Evolutionary conservation across 2,329 filamentous ascomycete species (phyloP).

Genomic region (Aspergillus spinulosporus): DNA sequence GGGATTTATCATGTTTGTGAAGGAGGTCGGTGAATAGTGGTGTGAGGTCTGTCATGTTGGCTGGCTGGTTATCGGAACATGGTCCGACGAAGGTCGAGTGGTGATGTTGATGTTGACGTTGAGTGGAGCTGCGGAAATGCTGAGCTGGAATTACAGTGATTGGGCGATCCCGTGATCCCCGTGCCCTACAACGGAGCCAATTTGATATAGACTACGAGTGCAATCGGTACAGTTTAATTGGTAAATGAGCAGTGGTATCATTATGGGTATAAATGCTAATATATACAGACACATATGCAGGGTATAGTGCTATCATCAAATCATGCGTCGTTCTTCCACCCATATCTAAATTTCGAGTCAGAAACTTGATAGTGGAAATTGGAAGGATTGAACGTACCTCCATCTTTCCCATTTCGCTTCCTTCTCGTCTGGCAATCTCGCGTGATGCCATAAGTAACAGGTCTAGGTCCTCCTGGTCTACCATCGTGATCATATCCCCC

Average conservation of each 20-base stretch:
- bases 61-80: background rate
- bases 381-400: conserved; percentile 65
- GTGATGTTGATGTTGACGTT: conserved; percentile 11
- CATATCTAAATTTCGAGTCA: conserved; percentile 40
- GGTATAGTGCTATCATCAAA: conserved; percentile 14
- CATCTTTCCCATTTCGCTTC: conserved; percentile 84
- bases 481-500: conserved; percentile 95
- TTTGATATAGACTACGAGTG: background rate
- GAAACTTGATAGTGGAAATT: background rate
- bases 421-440: conserved; percentile 68
- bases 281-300: conserved; percentile 15
- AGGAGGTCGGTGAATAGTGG: conserved; percentile 39
- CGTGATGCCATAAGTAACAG: conserved; percentile 75
- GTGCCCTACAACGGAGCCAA: conserved; percentile 12
- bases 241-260: background rate
- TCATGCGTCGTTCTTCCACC: conserved; percentile 36
- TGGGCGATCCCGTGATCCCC: conserved; percentile 18
- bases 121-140: conserved; percentile 9
- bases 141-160: conserved; percentile 14
- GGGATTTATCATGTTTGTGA: conserved; percentile 18
- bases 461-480: conserved; percentile 92
- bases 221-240: background rate
- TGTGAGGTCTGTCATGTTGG: conserved; percentile 46
- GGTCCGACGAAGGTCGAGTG: background rate
- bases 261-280: conserved; percentile 24